phyloP scores from a whole-genome alignment of 2,329 filamentous ascomycete genomes.

The Gaeumannomyces sp. region DNA sequence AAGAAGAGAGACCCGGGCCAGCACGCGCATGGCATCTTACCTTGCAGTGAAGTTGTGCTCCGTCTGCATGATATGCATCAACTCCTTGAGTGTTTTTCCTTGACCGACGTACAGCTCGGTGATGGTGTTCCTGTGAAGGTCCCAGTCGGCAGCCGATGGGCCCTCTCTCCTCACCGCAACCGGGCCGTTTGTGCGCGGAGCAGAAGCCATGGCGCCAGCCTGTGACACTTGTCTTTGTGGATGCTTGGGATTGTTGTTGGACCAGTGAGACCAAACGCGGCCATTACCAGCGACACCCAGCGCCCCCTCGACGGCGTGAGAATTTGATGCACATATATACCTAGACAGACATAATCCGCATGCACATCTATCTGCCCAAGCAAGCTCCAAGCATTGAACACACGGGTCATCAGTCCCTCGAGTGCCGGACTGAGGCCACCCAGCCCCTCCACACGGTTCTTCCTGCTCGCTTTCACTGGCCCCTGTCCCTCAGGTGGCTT shows the following conservation, averaged over 20 bases:
- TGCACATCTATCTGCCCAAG: no score
- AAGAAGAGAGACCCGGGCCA: no score
- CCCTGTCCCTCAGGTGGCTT: background rate
- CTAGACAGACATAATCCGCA: no score
- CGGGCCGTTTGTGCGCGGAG: no score
- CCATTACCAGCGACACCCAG: no score
- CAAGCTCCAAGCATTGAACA: no score
- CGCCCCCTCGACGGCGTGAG: no score
- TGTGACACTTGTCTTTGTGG: no score
- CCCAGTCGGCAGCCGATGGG: background rate
- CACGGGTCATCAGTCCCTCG: background rate
- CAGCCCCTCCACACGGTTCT: background rate
- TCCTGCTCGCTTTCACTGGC: background rate
- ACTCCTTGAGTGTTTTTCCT: conserved; percentile 1
- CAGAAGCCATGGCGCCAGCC: no score
- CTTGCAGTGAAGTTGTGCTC: conserved; percentile 2
- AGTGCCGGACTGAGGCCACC: background rate
- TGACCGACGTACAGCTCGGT: conserved; percentile 5
- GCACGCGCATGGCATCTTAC: background rate
- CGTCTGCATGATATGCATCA: conserved; percentile 4
- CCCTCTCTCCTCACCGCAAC: background rate
- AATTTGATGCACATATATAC: no score
- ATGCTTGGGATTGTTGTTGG: no score
- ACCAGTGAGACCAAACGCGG: no score
- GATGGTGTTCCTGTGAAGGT: conserved; percentile 6